Evolutionary conservation across 2,329 filamentous ascomycete genomes (phyloP).

Genomic region (Myriosclerotinia duriaeana): DNA sequence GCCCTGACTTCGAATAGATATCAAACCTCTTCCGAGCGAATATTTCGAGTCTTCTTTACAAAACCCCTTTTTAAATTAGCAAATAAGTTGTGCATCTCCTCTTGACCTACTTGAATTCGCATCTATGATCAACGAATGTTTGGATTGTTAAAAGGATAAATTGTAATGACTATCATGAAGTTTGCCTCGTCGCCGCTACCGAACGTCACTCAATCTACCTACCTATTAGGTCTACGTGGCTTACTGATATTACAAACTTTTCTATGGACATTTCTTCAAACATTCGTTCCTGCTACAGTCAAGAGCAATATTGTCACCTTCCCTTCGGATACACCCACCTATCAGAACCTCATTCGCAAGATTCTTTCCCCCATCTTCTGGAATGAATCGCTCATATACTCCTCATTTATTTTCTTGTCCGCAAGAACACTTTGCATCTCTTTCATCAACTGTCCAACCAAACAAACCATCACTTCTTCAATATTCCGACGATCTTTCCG

Average conservation of each 20-base stretch:
- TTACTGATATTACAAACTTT: constrained; percentile 42
- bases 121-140: background rate
- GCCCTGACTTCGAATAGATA: background rate
- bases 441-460: constrained; percentile 44
- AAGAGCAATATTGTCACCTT: constrained; percentile 28
- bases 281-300: constrained; percentile 47
- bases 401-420: constrained; percentile 48
- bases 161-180: background rate
- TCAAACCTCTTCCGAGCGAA: background rate
- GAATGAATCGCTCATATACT: constrained; percentile 48
- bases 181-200: background rate
- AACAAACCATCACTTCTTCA: constrained; percentile 43
- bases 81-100: no score
- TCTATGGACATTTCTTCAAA: constrained; percentile 47
- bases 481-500: constrained; percentile 46
- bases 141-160: background rate
- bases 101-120: background rate
- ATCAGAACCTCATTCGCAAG: constrained; percentile 47
- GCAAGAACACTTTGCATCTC: constrained; percentile 46
- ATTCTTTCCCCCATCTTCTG: constrained; percentile 47
- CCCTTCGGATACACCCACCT: constrained; percentile 43
- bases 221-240: constrained; percentile 20
- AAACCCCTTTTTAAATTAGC: background rate
- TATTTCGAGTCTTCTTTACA: background rate
- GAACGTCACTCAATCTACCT: background rate